phyloP scores from a whole-genome alignment of 257 asterid species.

The Solanum virginianum region DNA sequence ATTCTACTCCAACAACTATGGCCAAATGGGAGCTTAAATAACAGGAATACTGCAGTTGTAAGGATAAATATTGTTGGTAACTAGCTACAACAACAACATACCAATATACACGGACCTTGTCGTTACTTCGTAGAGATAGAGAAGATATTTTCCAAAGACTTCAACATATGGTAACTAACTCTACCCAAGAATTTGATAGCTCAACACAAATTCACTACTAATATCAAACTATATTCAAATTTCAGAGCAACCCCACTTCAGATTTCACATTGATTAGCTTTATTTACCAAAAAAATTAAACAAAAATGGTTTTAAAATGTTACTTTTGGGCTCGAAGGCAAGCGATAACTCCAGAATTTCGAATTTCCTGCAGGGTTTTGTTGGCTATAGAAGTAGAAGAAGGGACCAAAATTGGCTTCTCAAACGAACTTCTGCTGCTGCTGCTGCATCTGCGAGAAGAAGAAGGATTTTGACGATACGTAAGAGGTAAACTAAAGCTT shows the following conservation, averaged over 20 bases:
- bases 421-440: not conserved
- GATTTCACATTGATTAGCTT: not conserved
- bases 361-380: slow-evolving; percentile 40
- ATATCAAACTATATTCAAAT: not conserved
- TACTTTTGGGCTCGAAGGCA: slow-evolving; percentile 77
- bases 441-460: not conserved
- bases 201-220: not conserved
- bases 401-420: not conserved
- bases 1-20: not conserved
- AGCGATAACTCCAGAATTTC: slow-evolving; percentile 58
- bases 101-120: too few relatives aligned
- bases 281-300: not conserved
- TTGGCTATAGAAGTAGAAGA: slow-evolving; percentile 17
- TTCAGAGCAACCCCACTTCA: not conserved
- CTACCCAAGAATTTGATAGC: not conserved
- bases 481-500: not conserved
- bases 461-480: not conserved
- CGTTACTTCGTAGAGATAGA: too few relatives aligned
- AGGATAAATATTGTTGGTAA: too few relatives aligned
- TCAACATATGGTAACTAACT: not conserved
- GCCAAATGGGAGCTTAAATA: not conserved
- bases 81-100: too few relatives aligned
- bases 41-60: not conserved
- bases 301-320: not conserved
- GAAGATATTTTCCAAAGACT: too few relatives aligned